Evolutionary conservation across 2,329 filamentous ascomycete species (phyloP).

Genomic region (Xylaria hypoxylon): DNA sequence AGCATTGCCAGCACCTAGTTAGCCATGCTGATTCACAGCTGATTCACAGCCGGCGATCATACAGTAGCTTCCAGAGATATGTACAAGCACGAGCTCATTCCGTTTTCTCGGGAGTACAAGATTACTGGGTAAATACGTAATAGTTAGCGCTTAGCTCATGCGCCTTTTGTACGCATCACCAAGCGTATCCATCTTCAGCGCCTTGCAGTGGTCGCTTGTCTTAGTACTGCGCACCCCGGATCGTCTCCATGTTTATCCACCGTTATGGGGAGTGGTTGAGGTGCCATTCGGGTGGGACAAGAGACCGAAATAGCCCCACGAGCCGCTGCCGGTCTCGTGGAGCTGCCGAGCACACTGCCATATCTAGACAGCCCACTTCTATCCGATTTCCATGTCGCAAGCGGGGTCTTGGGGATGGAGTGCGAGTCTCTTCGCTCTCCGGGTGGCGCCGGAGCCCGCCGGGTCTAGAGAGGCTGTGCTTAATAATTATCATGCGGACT

Average conservation of each 20-base stretch:
- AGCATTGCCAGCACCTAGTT: conserved; percentile 16
- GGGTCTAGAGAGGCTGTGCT: conserved; percentile 18
- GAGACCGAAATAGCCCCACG: conserved; percentile 23
- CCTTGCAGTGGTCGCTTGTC: conserved; percentile 21
- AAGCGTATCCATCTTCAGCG: conserved; percentile 16
- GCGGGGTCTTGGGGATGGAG: conserved; percentile 16
- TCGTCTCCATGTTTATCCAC: conserved; percentile 25
- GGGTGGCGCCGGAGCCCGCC: conserved; percentile 24
- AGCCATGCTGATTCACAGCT: conserved; percentile 10
- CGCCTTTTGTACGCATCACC: conserved; percentile 13
- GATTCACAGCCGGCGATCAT: too few species aligned
- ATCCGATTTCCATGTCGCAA: conserved; percentile 16
- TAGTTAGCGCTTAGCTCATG: conserved; percentile 13
- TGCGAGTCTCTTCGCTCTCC: conserved; percentile 9
- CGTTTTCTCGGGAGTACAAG: conserved; percentile 4
- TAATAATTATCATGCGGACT: conserved; percentile 3
- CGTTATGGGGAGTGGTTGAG: conserved; percentile 21
- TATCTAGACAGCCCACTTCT: conserved; percentile 13
- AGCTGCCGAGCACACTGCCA: conserved; percentile 19
- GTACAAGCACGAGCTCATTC: conserved; percentile 6
- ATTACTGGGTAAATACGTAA: conserved; percentile 19
- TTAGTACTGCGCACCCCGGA: conserved; percentile 29
- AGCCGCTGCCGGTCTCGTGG: conserved; percentile 24
- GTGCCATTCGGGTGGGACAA: conserved; percentile 32
- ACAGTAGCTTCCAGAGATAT: too few species aligned